These are phyloP conservation scores for Fusarium xylarioides DNA, from an alignment of 2,329 filamentous ascomycete species.

Conservation along the genomic window DNA sequence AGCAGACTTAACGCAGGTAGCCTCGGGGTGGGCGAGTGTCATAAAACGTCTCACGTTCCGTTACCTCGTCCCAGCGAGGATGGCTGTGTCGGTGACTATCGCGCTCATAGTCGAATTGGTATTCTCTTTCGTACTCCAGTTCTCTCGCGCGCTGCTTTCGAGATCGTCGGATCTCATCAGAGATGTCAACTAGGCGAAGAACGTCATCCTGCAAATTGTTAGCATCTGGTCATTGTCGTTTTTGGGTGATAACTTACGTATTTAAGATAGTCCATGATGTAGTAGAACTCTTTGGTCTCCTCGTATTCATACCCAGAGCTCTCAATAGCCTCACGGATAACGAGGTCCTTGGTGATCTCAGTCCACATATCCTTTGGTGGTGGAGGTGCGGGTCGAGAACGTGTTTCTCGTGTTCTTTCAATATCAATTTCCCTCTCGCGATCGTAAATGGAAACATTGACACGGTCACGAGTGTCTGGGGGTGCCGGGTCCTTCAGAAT, in stretches of 20 bases:
- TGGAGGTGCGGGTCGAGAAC: conserved; percentile 51
- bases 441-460: conserved; percentile 59
- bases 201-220: conserved; percentile 77
- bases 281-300: conserved; percentile 89
- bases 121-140: conserved; percentile 67
- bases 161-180: conserved; percentile 79
- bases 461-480: conserved; percentile 46
- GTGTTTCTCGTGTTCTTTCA: conserved; percentile 63
- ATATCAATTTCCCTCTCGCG: conserved; percentile 61
- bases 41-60: conserved; percentile 74
- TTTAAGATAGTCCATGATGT: conserved; percentile 87
- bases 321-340: conserved; percentile 87
- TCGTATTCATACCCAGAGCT: conserved; percentile 87
- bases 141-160: conserved; percentile 63
- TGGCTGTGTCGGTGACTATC: conserved; percentile 50
- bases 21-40: conserved; percentile 56
- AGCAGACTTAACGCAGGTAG: conserved; percentile 40
- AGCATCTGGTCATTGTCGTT: neutral
- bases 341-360: conserved; percentile 93
- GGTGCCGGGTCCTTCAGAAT: conserved; percentile 43
- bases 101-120: conserved; percentile 61
- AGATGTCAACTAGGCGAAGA: conserved; percentile 80
- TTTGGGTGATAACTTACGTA: conserved; percentile 70
- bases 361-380: conserved; percentile 83
- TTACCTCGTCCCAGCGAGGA: conserved; percentile 65